phyloP scores from a whole-genome alignment of 2,329 filamentous ascomycete species.

The Curvularia lunata region DNA sequence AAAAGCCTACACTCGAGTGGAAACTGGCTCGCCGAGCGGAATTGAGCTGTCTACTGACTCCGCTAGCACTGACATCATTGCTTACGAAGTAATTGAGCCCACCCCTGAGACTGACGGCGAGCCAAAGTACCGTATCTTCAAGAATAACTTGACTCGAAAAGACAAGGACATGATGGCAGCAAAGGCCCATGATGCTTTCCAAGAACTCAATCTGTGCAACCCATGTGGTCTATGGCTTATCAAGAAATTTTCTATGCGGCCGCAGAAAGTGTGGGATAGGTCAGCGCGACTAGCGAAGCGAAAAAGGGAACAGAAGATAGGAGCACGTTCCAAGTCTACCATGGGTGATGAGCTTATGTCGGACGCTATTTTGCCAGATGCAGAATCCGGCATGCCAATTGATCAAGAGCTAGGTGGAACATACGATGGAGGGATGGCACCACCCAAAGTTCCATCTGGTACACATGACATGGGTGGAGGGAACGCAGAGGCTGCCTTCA shows the following conservation, averaged over 20 bases:
- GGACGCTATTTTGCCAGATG: constrained; percentile 42
- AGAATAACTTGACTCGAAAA: constrained; percentile 72
- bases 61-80: constrained; percentile 71
- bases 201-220: constrained; percentile 83
- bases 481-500: constrained; percentile 50
- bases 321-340: constrained; percentile 49
- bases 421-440: constrained; percentile 21
- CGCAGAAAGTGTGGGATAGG: constrained; percentile 78
- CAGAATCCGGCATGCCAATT: constrained; percentile 30
- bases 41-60: constrained; percentile 69
- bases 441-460: constrained; percentile 13
- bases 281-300: constrained; percentile 50
- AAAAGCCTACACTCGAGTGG: constrained; percentile 83
- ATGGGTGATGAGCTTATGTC: constrained; percentile 55
- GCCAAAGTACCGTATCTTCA: constrained; percentile 74
- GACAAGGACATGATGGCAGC: constrained; percentile 60
- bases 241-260: constrained; percentile 85
- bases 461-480: constrained; percentile 21
- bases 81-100: constrained; percentile 40
- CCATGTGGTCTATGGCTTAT: constrained; percentile 95
- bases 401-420: constrained; percentile 19
- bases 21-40: constrained; percentile 71
- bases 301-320: constrained; percentile 37
- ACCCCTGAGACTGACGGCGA: constrained; percentile 65
- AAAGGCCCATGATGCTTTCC: constrained; percentile 58